Base-by-base conservation (phyloP, 768 basidiomycete genomes). In the Kwoniella mangroviensis region DNA sequence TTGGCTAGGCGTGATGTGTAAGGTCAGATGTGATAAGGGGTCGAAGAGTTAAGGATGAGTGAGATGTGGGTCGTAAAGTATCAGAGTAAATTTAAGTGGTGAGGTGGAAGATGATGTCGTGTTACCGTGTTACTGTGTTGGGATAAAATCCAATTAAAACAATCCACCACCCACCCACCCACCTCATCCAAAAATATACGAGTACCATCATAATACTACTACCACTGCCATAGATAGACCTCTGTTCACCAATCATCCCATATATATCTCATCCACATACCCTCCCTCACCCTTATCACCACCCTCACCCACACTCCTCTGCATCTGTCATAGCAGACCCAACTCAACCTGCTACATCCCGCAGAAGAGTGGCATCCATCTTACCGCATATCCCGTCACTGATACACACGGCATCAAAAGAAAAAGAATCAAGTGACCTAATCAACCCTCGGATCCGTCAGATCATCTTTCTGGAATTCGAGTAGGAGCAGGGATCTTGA, bases 391-490 rank as follows among this genome's bases (percentile, higher is more conserved):
- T 26, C 34, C 34, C 34, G 34, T 34, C 34, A 34, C 34, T 3
- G 6, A 34, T 34, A 34, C 6, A 34, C 9, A 34, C 34, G 34
- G 34, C 34, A 34, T 34, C 28, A 22, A 24, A 40, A 28, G 15
- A 58, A 40, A 42, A 60, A 60, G 58, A 60, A 60, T 60, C 26
- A 66, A 56, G 42, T 28, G 49, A 63, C 42, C 22, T 34, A 15
- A 58, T 43, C 40, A 57, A 54, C 65, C 65, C 67, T 58, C 67
- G 63, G 53, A 55, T 65, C 63, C 63, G 52, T 34, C 28, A 15
- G 45, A 61, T 59, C 40, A 21, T 55, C 40, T 45, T 55, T 55
- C 41, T 26, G 45, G n/a, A 3, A 34, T 34, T 34, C 34, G 34
- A 34, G 34, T 34, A 34, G 34, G 34, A 34, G 34, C 34, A 34